Base-by-base conservation (phyloP, 202 grass and related monocot species). In the Saccharum hybrid region DNA sequence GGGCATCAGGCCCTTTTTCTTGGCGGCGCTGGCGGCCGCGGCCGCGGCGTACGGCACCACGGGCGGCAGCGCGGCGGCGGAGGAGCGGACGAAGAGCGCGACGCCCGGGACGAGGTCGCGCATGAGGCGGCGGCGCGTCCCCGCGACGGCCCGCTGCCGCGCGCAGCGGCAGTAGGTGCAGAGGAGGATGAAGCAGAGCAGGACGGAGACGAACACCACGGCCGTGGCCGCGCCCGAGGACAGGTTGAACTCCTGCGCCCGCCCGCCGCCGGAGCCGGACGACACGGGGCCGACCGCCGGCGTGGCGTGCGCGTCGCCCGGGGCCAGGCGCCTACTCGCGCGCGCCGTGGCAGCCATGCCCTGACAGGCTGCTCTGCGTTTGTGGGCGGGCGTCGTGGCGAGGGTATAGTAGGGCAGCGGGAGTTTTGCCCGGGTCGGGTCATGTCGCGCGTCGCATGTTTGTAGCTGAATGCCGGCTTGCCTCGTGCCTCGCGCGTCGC, bases 181-280 rank as follows among this genome's bases (percentile, higher is more conserved):
- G 63, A 94, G 84, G 37, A 94, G 75, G 75, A 94, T 84, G 86
- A 92, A 91, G 89, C 78, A 89, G 68, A 90, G 69, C 31, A 91
- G 0, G 74, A 86, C 78, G 78, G 87, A 90, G 69, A 81, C 67
- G 82, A 94, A 92, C 63, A 89, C 77, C 78, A 92, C 70, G 40
- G 72, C 81, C 18, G 92, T 88, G 10, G 81, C 56, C 36, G 82
- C 77, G 12, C 68, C 34, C 8, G 89, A 84, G 10, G 84, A 82
- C 10, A 86, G 79, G 85, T 81, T 79, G 68, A 93, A 83, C 63
- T 36, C 34, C 34, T 85, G 87, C 9, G 84, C 4, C 38, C 31
- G 15, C 0, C 54, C 61, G 40, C 63, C 46, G 4, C 8, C 48
- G 43, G 12, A 46, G 43, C 43, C 43, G 46, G 16, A 7, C 31